These are phyloP conservation scores for Aureobasidium mangrovei DNA, from an alignment of 2,329 filamentous ascomycete species.

Conservation along the genomic window DNA sequence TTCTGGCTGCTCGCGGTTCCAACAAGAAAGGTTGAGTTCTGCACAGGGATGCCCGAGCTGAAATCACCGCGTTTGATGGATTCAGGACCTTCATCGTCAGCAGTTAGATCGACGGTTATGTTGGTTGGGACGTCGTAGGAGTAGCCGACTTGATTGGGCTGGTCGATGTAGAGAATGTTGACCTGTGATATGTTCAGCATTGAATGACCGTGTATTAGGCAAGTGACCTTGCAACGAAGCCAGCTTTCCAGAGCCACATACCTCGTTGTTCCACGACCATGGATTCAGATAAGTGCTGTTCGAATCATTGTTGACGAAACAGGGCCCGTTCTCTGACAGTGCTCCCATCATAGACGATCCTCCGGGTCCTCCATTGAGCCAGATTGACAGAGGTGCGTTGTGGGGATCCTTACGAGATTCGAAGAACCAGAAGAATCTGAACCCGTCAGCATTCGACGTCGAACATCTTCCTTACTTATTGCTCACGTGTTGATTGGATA, in stretches of 20 bases:
- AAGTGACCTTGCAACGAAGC: too few species aligned
- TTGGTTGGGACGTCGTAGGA: constrained; percentile 30
- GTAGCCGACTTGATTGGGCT: constrained; percentile 51
- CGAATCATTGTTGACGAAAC: constrained; percentile 44
- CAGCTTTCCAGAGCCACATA: background rate
- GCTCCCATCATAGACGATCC: constrained; percentile 42
- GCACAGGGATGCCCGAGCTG: constrained; percentile 29
- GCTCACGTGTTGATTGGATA: constrained; percentile 25
- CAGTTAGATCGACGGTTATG: constrained; percentile 17
- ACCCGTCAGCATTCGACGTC: constrained; percentile 16
- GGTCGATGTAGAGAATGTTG: constrained; percentile 54
- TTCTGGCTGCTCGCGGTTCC: constrained; percentile 55
- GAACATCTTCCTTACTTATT: constrained; percentile 15
- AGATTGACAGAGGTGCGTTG: constrained; percentile 47
- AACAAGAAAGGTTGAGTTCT: constrained; percentile 25
- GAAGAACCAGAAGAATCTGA: constrained; percentile 54
- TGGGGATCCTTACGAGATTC: constrained; percentile 45
- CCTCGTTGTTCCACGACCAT: constrained; percentile 49
- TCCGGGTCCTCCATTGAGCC: constrained; percentile 51
- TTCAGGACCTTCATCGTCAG: constrained; percentile 9
- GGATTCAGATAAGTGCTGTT: constrained; percentile 45
- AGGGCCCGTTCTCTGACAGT: constrained; percentile 46
- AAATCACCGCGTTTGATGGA: constrained; percentile 20
- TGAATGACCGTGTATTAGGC: too few species aligned
- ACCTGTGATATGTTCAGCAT: constrained; percentile 17